Evolutionary conservation across 2,329 filamentous ascomycete species (phyloP).

Genomic region (Exophiala sp.): DNA sequence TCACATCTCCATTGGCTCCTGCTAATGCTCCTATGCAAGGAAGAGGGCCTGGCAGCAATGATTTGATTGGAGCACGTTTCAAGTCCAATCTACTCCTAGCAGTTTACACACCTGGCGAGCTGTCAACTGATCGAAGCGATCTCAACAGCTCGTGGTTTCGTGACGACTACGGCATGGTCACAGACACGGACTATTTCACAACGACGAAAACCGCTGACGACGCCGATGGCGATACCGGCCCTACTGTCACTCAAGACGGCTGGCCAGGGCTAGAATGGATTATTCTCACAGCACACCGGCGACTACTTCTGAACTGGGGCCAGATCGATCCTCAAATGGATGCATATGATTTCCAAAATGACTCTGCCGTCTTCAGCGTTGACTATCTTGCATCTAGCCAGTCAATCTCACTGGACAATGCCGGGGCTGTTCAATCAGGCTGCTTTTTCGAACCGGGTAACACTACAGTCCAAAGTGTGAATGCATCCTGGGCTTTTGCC

Average conservation of each 20-base stretch:
- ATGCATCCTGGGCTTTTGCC: slow-evolving; percentile 54
- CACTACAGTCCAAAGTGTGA: slow-evolving; percentile 41
- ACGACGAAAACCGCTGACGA: slow-evolving; percentile 20
- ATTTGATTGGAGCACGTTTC: slow-evolving; percentile 49
- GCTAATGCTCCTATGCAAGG: slow-evolving; percentile 40
- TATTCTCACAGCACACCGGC: slow-evolving; percentile 52
- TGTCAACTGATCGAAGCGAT: slow-evolving; percentile 52
- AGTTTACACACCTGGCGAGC: slow-evolving; percentile 52
- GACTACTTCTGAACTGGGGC: slow-evolving; percentile 56
- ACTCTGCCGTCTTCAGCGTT: slow-evolving; percentile 51
- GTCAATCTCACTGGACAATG: slow-evolving; percentile 27
- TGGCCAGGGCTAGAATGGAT: slow-evolving; percentile 63
- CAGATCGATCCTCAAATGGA: slow-evolving; percentile 56
- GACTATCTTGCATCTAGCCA: slow-evolving; percentile 37
- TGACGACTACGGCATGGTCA: slow-evolving; percentile 8
- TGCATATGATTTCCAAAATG: slow-evolving; percentile 53
- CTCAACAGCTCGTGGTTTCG: slow-evolving; percentile 57
- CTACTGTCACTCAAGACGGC: slow-evolving; percentile 51
- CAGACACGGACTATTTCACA: slow-evolving; percentile 49
- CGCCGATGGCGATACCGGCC: slow-evolving; percentile 32
- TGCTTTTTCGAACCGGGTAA: slow-evolving; percentile 52
- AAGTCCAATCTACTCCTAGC: slow-evolving; percentile 36
- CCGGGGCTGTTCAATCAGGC: slow-evolving; percentile 46
- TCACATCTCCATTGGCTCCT: slow-evolving; percentile 40
- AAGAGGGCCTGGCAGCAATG: slow-evolving; percentile 43